phyloP scores from a whole-genome alignment of 164 flowering plant species.

The Magnolia sinica region DNA sequence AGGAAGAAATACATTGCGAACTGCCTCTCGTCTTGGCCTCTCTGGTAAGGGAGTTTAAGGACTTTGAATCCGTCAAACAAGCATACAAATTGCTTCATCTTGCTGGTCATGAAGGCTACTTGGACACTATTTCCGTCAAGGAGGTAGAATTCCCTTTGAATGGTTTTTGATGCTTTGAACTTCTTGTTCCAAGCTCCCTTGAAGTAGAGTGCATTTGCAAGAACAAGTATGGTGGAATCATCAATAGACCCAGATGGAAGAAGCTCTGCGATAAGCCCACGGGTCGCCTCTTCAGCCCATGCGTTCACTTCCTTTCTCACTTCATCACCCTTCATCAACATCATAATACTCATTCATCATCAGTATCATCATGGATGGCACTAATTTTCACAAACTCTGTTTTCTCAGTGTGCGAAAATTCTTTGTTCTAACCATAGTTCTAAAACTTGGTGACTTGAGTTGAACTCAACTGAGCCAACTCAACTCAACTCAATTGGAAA shows the following conservation, averaged over 20 bases:
- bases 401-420: background rate
- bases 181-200: constrained; percentile 7
- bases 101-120: constrained; percentile 29
- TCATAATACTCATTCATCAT: background rate
- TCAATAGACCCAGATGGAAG: constrained; percentile 7
- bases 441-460: background rate
- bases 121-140: constrained; percentile 14
- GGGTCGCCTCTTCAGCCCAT: constrained; percentile 19
- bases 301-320: constrained; percentile 12
- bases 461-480: too few relatives aligned
- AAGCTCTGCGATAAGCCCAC: constrained; percentile 15
- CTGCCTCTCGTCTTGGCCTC: background rate
- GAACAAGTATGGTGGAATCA: background rate
- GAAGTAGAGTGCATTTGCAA: constrained; percentile 13
- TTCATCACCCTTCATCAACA: constrained; percentile 1
- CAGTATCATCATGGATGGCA: background rate
- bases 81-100: background rate
- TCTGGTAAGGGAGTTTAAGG: constrained; percentile 19
- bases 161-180: constrained; percentile 11
- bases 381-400: background rate
- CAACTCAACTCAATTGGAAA: too few relatives aligned
- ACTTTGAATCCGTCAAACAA: constrained; percentile 16
- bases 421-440: background rate
- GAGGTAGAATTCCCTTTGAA: constrained; percentile 20
- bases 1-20: constrained; percentile 1